Percentiles rank a stretch among this genome's conserved stretches.
These are phyloP conservation scores for Mallotus repandus DNA, from an alignment of 441 rosid species.

Conservation along the genomic window DNA sequence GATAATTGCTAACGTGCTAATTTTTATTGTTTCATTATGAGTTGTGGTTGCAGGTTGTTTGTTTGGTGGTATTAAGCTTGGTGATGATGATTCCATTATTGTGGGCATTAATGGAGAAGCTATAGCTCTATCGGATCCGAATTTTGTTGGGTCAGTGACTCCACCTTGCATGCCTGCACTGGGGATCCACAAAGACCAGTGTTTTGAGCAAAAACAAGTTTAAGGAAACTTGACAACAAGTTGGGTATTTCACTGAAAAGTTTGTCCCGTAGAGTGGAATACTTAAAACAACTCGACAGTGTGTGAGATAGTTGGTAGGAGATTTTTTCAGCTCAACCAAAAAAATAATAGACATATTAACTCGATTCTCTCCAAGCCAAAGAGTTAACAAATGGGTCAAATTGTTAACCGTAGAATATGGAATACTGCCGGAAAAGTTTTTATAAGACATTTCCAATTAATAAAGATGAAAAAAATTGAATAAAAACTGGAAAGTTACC, in stretches of 20 bases:
- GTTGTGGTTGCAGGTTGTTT: slow-evolving; percentile 14
- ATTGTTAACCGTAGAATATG: slow-evolving; percentile 41
- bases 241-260: slow-evolving; percentile 67
- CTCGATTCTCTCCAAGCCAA: slow-evolving; percentile 54
- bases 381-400: slow-evolving; percentile 72
- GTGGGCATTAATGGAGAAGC: slow-evolving; percentile 44
- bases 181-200: slow-evolving; percentile 76
- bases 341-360: slow-evolving; percentile 58
- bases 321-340: too few species aligned
- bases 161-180: slow-evolving; percentile 46
- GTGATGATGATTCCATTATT: slow-evolving; percentile 44
- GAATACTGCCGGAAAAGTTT: slow-evolving; percentile 56
- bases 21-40: slow-evolving; percentile 30
- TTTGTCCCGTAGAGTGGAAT: slow-evolving; percentile 48
- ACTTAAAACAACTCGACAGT: slow-evolving; percentile 38
- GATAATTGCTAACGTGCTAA: slow-evolving; percentile 58
- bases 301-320: too few species aligned
- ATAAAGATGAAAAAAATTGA: slow-evolving; percentile 43
- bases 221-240: slow-evolving; percentile 34
- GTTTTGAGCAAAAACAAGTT: slow-evolving; percentile 55
- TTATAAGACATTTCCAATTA: slow-evolving; percentile 66
- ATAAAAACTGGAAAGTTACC: slow-evolving; percentile 54
- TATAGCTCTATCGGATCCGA: slow-evolving; percentile 35
- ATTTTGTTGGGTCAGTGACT: slow-evolving; percentile 49
- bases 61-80: slow-evolving; percentile 42